Conservation (phyloP, 139 green algal species). For the Micractinium sp. region DNA sequence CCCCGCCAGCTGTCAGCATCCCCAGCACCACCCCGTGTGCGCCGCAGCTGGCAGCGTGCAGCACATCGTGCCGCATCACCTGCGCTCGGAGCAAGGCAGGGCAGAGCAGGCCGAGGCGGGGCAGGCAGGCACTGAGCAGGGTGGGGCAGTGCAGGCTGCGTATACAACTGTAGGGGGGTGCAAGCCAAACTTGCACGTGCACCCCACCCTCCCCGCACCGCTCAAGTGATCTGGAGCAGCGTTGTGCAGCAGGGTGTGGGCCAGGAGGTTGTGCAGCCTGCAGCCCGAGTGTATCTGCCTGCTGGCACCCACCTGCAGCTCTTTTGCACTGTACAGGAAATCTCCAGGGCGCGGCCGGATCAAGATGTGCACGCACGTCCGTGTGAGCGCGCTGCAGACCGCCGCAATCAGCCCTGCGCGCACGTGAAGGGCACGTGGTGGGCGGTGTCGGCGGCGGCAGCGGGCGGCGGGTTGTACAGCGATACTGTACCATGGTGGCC, state of each 20-base stretch:
- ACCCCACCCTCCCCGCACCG: too few species aligned
- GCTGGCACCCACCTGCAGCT: constrained; percentile 19
- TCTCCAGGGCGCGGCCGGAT: constrained; percentile 38
- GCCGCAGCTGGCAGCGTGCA: constrained; percentile 31
- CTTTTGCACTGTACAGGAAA: constrained; percentile 33
- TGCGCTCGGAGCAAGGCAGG: neutral
- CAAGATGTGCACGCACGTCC: constrained; percentile 19
- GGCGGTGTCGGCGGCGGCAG: too few species aligned
- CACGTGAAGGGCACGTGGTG: too few species aligned
- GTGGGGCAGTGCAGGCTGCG: neutral
- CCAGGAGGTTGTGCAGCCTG: neutral
- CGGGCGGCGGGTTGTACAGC: neutral
- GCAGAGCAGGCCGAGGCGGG: neutral
- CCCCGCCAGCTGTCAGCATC: constrained; percentile 15
- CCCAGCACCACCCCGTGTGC: constrained; percentile 42
- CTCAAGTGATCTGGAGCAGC: too few species aligned
- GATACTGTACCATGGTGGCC: too few species aligned
- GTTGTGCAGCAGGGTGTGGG: too few species aligned
- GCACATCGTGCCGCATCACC: constrained; percentile 38
- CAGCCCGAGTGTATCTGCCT: neutral
- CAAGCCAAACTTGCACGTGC: neutral
- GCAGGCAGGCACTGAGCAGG: neutral
- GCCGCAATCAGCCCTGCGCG: constrained; percentile 9
- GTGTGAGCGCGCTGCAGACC: neutral
- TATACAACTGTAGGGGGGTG: neutral